Evolutionary conservation across 352 stramenopile genomes (phyloP).

Genomic region (Nothophytophthora sp.): DNA sequence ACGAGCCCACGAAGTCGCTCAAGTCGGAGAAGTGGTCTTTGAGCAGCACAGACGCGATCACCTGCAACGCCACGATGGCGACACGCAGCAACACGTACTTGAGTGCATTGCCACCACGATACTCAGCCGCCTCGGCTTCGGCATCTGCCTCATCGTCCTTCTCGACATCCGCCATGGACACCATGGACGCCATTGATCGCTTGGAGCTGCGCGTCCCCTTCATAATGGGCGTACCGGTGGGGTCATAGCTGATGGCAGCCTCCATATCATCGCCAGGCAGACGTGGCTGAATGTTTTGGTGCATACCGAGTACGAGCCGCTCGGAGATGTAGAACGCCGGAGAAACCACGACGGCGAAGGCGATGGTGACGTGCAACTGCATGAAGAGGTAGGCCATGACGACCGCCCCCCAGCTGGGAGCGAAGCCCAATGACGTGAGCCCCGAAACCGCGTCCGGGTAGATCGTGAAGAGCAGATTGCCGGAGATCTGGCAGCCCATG

Average conservation of each 20-base stretch:
- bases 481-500: conserved; percentile 36
- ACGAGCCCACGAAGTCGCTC: conserved; percentile 24
- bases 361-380: conserved; percentile 40
- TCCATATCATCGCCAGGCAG: neutral
- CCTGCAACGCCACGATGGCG: conserved; percentile 11
- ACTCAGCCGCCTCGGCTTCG: neutral
- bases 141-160: neutral
- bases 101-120: conserved; percentile 6
- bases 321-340: conserved; percentile 36
- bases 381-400: conserved; percentile 35
- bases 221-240: neutral
- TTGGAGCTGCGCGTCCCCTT: conserved; percentile 5
- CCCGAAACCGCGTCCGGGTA: conserved; percentile 9
- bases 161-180: conserved; percentile 6
- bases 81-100: conserved; percentile 16
- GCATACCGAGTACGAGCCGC: conserved; percentile 32
- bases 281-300: conserved; percentile 4
- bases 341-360: conserved; percentile 31
- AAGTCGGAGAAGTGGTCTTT: conserved; percentile 21
- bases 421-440: conserved; percentile 26
- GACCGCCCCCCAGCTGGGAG: conserved; percentile 13
- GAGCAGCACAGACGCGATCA: conserved; percentile 16
- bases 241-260: neutral
- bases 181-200: conserved; percentile 6
- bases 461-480: conserved; percentile 39